phyloP scores from a whole-genome alignment of 2,329 filamentous ascomycete species.

The Pseudogymnoascus sp. region DNA sequence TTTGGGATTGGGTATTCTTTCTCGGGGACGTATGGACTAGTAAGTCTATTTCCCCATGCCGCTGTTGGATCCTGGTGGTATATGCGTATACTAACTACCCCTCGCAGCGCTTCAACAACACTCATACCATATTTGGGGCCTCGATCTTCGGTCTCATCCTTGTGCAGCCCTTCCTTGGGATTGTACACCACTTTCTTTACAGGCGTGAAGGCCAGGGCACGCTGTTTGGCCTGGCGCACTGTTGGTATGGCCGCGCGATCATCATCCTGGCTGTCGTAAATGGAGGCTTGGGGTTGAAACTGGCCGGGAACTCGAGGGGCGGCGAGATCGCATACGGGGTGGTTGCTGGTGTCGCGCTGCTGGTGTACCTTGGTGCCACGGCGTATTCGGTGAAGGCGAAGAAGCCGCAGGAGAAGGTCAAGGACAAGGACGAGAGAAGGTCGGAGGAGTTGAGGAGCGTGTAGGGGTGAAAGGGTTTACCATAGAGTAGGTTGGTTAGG shows the following conservation, averaged over 20 bases:
- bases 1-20: constrained; percentile 49
- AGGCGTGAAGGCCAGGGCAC: constrained; percentile 28
- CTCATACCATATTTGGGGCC: constrained; percentile 30
- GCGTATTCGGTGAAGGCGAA: background rate
- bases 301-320: constrained; percentile 31
- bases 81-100: background rate
- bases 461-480: background rate
- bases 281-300: constrained; percentile 51
- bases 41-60: constrained; percentile 29
- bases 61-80: background rate
- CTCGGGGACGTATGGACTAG: constrained; percentile 33
- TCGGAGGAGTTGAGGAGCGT: background rate
- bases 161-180: constrained; percentile 50
- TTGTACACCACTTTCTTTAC: constrained; percentile 49
- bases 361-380: constrained; percentile 33
- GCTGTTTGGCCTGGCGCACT: constrained; percentile 46
- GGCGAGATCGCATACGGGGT: constrained; percentile 49
- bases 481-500: background rate
- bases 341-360: constrained; percentile 41
- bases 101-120: constrained; percentile 41
- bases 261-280: constrained; percentile 55
- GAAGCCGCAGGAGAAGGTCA: background rate
- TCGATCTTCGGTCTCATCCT: constrained; percentile 49
- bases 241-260: constrained; percentile 55
- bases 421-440: background rate